A percentile compares a stretch with the other conserved stretches of the same genome.
These are phyloP conservation scores for Hemileia vastatrix DNA, from an alignment of 1,284 basidiomycete species.

Conservation along the genomic window DNA sequence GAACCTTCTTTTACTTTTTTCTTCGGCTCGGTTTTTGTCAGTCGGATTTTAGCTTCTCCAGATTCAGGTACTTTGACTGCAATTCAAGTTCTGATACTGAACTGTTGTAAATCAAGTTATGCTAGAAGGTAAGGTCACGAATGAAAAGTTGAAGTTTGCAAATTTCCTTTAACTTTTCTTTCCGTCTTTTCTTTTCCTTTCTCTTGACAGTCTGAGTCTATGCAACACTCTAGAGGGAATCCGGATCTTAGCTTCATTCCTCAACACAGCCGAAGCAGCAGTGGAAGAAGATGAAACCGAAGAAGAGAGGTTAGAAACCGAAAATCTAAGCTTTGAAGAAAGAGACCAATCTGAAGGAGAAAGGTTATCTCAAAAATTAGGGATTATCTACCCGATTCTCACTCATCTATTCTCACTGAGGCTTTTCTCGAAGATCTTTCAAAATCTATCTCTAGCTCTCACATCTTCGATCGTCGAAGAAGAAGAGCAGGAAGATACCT, in stretches of 20 bases:
- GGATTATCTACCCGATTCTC: conserved; percentile 30
- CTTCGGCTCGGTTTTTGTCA: no score
- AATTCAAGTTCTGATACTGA: no score
- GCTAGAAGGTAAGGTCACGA: background rate
- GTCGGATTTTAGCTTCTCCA: no score
- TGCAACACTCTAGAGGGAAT: background rate
- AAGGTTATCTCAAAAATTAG: conserved; percentile 24
- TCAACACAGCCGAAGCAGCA: background rate
- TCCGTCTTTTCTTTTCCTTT: no score
- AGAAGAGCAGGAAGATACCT: no score
- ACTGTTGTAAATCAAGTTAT: no score
- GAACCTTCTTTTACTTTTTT: no score
- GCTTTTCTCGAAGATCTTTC: conserved; percentile 15
- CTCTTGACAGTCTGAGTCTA: background rate
- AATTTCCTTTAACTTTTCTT: background rate
- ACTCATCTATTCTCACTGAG: conserved; percentile 26
- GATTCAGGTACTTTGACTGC: no score
- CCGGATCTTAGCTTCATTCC: background rate
- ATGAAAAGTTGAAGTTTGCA: background rate
- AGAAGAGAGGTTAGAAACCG: background rate
- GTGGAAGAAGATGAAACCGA: background rate
- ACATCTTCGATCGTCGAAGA: no score
- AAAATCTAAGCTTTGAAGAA: background rate
- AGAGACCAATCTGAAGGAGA: conserved; percentile 9
- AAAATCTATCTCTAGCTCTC: no score